These are phyloP conservation scores for Kalanchoe fedtschenkoi DNA, from an alignment of 164 flowering plant genomes.

Conservation along the genomic window DNA sequence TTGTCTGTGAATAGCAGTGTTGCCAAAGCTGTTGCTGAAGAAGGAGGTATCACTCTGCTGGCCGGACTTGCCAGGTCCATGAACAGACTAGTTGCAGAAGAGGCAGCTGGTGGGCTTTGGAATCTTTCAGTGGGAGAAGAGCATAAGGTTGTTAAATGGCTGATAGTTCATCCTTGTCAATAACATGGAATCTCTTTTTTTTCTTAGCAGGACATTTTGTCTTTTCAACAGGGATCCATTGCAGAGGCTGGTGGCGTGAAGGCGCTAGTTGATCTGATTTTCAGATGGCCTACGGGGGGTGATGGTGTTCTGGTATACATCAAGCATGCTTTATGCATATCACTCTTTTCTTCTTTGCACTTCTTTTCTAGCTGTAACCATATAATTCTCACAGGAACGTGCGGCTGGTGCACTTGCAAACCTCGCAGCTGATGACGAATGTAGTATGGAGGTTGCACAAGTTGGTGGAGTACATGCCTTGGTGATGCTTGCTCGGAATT, in stretches of 20 bases:
- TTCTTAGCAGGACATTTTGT: neutral
- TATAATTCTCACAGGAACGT: slow-evolving; percentile 51
- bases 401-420: slow-evolving; percentile 99
- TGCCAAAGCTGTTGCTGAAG: slow-evolving; percentile 95
- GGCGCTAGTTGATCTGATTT: slow-evolving; percentile 89
- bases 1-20: slow-evolving; percentile 85
- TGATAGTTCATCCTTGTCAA: neutral
- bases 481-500: slow-evolving; percentile 82
- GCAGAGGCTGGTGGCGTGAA: slow-evolving; percentile 93
- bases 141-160: slow-evolving; percentile 56
- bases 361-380: neutral
- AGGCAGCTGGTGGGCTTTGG: slow-evolving; percentile 99
- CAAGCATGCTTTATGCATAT: neutral
- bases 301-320: slow-evolving; percentile 84
- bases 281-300: slow-evolving; percentile 84
- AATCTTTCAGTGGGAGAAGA: slow-evolving; percentile 99
- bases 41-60: slow-evolving; percentile 84
- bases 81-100: slow-evolving; percentile 96
- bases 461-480: slow-evolving; percentile 96
- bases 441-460: slow-evolving; percentile 85
- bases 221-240: slow-evolving; percentile 61
- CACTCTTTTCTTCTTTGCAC: neutral
- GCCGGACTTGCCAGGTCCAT: slow-evolving; percentile 80
- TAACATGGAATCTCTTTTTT: neutral
- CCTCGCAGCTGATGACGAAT: slow-evolving; percentile 95